Base-by-base conservation (phyloP, 1,284 basidiomycete genomes). In the Ganoderma lingzhi region DNA sequence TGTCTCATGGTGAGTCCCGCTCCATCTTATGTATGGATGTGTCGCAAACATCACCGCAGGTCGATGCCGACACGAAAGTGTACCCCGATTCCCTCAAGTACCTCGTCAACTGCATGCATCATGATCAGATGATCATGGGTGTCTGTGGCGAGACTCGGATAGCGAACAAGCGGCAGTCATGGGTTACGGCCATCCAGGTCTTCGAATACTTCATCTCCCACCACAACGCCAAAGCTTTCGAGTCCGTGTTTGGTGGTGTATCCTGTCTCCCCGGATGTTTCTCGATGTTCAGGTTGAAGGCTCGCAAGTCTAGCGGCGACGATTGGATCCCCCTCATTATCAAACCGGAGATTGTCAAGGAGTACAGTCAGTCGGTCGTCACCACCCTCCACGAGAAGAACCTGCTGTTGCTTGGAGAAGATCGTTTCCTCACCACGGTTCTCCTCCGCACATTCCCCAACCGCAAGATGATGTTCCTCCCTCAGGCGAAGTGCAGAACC, bases 121-220 rank as follows among this genome's bases (percentile, higher is more conserved):
- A 98, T 80, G 98, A 99, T 82, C 95, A 94, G 77, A 90, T 96
- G 88, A 97, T 99, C 81, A 99, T 99, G 98, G 98, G 98, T 48
- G 94, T 97, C 28, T 99, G 98, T 78, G 98, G 98, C 65, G 98
- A 99, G 82, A 99, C 98, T 2, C 92, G 97, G 23, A 98, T 99
- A 82, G 95, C 96, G 63, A 99, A 99, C 88, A 99, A 99, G 81
- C 91, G 96, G 56, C 90, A 96, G 74, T 96, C 95, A 19, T 99
- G 98, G 98, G 96, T 99, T 39, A 99, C 98, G 0, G 91, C 93
- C 58, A 99, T 99, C 76, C 98, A 99, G 80, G 96, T 97, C 23
- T 98, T 96, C 82, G 97, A 98, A 79, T 99, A 99, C 83, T 99
- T 98, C 83, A 99, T 99, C 79, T 98, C 97, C 44, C 98, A 99